Evolutionary conservation across 257 asterid genomes (phyloP).

Genomic region (Phtheirospermum japonicum): DNA sequence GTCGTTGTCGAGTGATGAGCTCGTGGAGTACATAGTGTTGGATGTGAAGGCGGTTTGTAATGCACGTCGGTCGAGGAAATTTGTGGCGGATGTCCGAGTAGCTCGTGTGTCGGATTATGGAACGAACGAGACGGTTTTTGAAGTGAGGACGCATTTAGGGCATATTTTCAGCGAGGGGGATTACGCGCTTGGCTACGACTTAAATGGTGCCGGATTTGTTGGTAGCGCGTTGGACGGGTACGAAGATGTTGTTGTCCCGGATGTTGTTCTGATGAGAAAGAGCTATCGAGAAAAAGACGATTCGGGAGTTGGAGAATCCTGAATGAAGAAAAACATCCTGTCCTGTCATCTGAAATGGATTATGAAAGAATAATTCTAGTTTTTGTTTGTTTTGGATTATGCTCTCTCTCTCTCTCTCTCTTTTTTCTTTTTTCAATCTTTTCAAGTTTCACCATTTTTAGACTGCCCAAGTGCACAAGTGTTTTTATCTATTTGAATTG

Average conservation of each 20-base stretch:
- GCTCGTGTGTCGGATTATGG: constrained; percentile 62
- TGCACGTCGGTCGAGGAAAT: constrained; percentile 40
- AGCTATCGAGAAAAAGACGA: constrained; percentile 45
- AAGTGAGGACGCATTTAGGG: constrained; percentile 47
- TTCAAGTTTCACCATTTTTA: no score
- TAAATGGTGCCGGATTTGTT: no score
- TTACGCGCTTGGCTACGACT: constrained; percentile 54
- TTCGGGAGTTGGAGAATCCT: no score
- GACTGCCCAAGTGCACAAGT: no score
- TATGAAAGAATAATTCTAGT: no score
- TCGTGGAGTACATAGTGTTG: constrained; percentile 49
- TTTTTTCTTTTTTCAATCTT: no score
- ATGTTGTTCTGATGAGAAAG: constrained; percentile 46
- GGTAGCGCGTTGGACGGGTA: no score
- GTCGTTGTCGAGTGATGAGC: constrained; percentile 46
- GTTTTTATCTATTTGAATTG: no score
- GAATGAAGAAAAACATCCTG: no score
- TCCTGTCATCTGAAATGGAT: no score
- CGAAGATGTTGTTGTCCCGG: constrained; percentile 41
- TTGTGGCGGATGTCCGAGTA: constrained; percentile 47
- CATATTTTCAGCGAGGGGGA: constrained; percentile 49
- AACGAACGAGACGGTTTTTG: constrained; percentile 40
- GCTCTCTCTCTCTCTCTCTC: no score
- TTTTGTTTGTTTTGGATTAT: no score
- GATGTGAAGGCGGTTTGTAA: constrained; percentile 39